Conservation (phyloP, 148 eudicot genomes). For the Rheum nobile region DNA sequence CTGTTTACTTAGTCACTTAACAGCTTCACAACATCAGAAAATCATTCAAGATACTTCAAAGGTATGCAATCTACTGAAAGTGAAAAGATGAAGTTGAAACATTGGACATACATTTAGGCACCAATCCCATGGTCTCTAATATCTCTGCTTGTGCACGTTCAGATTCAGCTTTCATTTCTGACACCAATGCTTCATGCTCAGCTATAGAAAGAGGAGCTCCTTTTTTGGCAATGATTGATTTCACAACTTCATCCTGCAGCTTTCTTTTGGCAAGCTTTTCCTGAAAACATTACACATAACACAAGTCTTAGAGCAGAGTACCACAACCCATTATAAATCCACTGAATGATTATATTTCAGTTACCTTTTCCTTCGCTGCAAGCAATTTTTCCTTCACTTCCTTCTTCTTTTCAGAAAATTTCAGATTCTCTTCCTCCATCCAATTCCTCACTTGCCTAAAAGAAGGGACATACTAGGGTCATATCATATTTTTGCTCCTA, state of each 20-base stretch:
- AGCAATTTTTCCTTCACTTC: constrained; percentile 49
- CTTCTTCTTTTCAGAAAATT: constrained; percentile 38
- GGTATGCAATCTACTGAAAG: background rate
- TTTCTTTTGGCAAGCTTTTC: constrained; percentile 47
- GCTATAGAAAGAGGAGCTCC: constrained; percentile 49
- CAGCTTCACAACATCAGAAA: background rate
- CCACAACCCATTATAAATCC: background rate
- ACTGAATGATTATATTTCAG: background rate
- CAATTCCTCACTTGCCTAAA: constrained; percentile 58
- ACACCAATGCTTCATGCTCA: constrained; percentile 57
- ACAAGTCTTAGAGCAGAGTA: background rate
- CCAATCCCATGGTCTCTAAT: constrained; percentile 32
- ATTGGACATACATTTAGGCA: constrained; percentile 44
- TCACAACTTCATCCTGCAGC: constrained; percentile 50
- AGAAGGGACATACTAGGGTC: background rate
- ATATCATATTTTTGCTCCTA: background rate
- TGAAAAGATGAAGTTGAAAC: background rate
- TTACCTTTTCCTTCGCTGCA: constrained; percentile 66
- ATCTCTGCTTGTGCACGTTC: constrained; percentile 49
- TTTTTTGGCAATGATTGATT: constrained; percentile 37
- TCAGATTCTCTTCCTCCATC: constrained; percentile 47
- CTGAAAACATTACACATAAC: constrained; percentile 33
- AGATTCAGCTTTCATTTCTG: constrained; percentile 38
- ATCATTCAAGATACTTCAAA: background rate
- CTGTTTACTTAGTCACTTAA: background rate